Evolutionary conservation across 306 rosid species (phyloP), one percentile per base, ranked within the genome.

Genomic region (Luffa aegyptiaca): DNA sequence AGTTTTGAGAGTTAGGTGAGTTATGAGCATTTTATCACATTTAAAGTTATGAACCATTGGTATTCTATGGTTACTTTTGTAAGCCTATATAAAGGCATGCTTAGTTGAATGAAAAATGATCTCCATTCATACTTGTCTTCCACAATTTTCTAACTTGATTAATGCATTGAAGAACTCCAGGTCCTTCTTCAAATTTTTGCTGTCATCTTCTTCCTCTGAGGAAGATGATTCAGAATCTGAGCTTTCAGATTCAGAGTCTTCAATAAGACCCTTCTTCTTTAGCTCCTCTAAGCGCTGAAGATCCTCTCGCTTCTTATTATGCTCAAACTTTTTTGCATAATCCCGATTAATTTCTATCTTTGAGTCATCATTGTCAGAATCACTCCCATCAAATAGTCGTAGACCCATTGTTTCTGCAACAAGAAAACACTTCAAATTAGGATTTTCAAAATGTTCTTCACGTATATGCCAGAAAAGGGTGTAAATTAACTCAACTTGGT

Each of bases 291-390:
- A 89, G 9, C 93, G 90, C 7, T 95, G 97, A 69, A 95, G 97
- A 56, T 83, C 97, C 87, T 92, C 96, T 16, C 97, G 88, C 89
- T 80, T 89, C 88, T 95, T 95, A 85, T 95, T 95, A 90, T 95
- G 88, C 82, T 88, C 88, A 53, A 66, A 86, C 81, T 84, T 86
- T 18, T 81, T 83, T 26, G 91, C 91, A 79, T 73, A 88, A 8
- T 79, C 89, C 68, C 41, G 62, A 56, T 93, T 81, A 77, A 95
- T 87, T 86, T 89, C 84, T 53, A 92, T 84, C 83, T 88, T 82
- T 5, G 96, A 58, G 14, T 87, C 86, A 0, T 90, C 91, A 20
- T 71, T 52, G 46, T 95, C 97, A 0, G 89, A 83, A 75, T 89
- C 97, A 42, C 92, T 88, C 3, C 87, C 93, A 55, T 87, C 93